Evolutionary conservation across 805 yeast species (phyloP), one percentile per base, ranked within the genome.

Genomic region (Hanseniaspora mollemarum): DNA sequence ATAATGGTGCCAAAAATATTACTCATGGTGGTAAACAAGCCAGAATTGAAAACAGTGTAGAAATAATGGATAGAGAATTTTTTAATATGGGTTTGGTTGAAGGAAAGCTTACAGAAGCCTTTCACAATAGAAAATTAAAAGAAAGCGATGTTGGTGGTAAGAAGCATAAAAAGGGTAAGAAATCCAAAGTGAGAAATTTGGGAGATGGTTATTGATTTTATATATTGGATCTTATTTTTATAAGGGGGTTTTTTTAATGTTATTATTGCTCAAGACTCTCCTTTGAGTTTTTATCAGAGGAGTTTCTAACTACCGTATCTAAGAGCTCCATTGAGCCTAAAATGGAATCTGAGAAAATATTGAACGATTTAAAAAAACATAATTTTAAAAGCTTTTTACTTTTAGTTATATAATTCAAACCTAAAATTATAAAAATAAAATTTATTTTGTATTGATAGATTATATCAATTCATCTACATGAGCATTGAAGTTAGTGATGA

Each of bases 11-110:
- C 3, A 72, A 70, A 52, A 70, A 82, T 9, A 73, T 75, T 46
- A 77, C 75, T 52, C 81, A 83, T 59, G 90, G 92, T 68, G 92
- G 92, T 66, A 80, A 76, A 56, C 87, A 83, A 61, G 90, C 92
- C 12, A 85, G 87, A 2, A 71, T 83, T 55, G 76, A 75, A 57
- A 80, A 82, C 61, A 83, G 87, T 6, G 87, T 90, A 32, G 85
- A 78, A 38, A 92, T 86, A 58, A 70, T 90, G 56, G 96, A 90
- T 64, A 72, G 77, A 33, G 95, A 87, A 53, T 90, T 90, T 61
- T 90, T 90, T 72, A 72, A 75, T 51, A 76, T 81, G 80, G 74
- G 73, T 53, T 68, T 66, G 15, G 78, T 81, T 3, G 71, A 72
- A 54, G 94, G 94, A 2, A 76, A 74, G 49, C 61, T 81, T 54